Conservation (phyloP, 176 grass and related monocot genomes). For the Carex pumila region DNA sequence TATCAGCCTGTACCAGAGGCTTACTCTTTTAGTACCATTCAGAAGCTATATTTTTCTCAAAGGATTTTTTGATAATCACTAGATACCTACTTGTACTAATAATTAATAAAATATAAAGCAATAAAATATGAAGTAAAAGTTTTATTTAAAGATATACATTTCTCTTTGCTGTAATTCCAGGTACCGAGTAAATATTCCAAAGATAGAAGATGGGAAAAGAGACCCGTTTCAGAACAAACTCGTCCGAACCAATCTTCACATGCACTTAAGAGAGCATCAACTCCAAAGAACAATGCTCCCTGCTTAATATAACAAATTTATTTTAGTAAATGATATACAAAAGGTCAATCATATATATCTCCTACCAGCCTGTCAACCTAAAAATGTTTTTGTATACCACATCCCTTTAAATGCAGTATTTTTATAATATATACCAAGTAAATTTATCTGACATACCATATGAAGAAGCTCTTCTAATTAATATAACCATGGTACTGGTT, state of each 20-base stretch:
- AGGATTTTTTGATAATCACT: not conserved
- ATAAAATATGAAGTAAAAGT: not conserved
- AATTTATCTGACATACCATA: not conserved
- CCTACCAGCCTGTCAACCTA: not conserved
- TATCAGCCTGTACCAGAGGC: not conserved
- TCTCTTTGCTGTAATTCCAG: conserved; percentile 3
- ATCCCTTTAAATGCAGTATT: not conserved
- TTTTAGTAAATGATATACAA: not conserved
- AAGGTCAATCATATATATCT: not conserved
- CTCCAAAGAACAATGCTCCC: conserved; percentile 15
- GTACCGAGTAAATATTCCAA: not conserved
- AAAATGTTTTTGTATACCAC: not conserved
- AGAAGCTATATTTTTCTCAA: not conserved
- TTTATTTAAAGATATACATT: conserved; percentile 12
- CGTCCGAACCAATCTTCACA: conserved; percentile 6
- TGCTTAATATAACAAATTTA: not conserved
- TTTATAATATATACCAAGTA: not conserved
- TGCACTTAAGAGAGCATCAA: conserved; percentile 1
- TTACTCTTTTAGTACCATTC: not conserved
- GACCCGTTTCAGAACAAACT: not conserved
- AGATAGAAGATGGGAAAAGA: not conserved
- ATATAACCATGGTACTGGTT: not conserved
- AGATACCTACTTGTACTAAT: not conserved
- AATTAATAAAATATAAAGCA: not conserved
- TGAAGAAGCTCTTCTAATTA: not conserved